phyloP scores from a whole-genome alignment of 306 rosid genomes.

The Potentilla sterilis region DNA sequence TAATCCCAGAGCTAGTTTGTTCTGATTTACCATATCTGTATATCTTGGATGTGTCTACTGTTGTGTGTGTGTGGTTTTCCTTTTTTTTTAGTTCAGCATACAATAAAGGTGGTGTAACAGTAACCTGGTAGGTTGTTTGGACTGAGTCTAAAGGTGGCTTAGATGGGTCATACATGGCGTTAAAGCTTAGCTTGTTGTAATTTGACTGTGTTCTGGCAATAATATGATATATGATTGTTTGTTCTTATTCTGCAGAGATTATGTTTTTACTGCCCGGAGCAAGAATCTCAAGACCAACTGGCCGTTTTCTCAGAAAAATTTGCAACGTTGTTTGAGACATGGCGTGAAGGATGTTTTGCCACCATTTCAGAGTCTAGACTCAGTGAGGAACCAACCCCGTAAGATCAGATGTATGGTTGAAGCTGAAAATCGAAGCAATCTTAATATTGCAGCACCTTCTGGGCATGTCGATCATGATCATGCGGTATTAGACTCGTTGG shows the following conservation, averaged over 20 bases:
- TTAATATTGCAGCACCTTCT: slow-evolving; percentile 28
- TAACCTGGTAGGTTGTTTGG: slow-evolving; percentile 1
- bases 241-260: slow-evolving; percentile 41
- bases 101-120: slow-evolving; percentile 23
- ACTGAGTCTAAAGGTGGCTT: slow-evolving; percentile 10
- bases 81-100: slow-evolving; percentile 14
- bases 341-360: slow-evolving; percentile 56
- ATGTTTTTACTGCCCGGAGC: slow-evolving; percentile 49
- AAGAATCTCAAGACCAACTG: slow-evolving; percentile 50
- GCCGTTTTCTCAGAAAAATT: slow-evolving; percentile 51
- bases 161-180: background rate
- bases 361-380: slow-evolving; percentile 45
- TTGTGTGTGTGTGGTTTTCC: slow-evolving; percentile 1
- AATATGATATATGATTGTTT: slow-evolving; percentile 6
- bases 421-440: slow-evolving; percentile 21
- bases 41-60: slow-evolving; percentile 30
- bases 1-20: slow-evolving; percentile 5
- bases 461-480: slow-evolving; percentile 27
- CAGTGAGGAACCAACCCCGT: slow-evolving; percentile 30
- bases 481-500: slow-evolving; percentile 22
- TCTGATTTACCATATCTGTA: slow-evolving; percentile 5
- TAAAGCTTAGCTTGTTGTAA: slow-evolving; percentile 9
- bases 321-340: slow-evolving; percentile 56
- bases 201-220: slow-evolving; percentile 4
- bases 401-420: slow-evolving; percentile 27